Percentiles rank a stretch among this genome's conserved stretches.
phyloP scores from a whole-genome alignment of 1,139 yeast species.

The Magnusiomyces clavatus region DNA sequence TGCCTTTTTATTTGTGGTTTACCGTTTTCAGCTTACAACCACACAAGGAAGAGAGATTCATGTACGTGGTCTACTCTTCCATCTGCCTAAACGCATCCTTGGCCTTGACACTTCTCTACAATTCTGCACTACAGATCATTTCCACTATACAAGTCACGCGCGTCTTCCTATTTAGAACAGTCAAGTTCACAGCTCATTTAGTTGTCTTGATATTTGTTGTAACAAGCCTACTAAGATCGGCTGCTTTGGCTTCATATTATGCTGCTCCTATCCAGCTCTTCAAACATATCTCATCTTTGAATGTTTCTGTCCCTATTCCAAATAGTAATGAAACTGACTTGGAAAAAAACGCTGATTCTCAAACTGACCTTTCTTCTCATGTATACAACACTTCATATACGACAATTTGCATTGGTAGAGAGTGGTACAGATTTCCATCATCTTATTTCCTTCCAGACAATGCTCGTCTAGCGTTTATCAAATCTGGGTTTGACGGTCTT shows the following conservation, averaged over 20 bases:
- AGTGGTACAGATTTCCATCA: slow-evolving; percentile 90
- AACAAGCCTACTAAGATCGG: slow-evolving; percentile 26
- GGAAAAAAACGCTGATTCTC: background rate
- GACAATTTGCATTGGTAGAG: slow-evolving; percentile 81
- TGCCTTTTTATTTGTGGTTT: slow-evolving; percentile 57
- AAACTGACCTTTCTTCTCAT: slow-evolving; percentile 14
- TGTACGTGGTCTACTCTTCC: slow-evolving; percentile 77
- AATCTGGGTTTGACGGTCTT: slow-evolving; percentile 77
- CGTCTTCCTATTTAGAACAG: too few species aligned
- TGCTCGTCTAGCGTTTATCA: slow-evolving; percentile 54
- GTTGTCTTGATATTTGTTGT: too few species aligned
- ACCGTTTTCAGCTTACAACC: slow-evolving; percentile 64
- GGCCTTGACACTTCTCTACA: slow-evolving; percentile 38
- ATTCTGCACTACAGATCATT: too few species aligned
- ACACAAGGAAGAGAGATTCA: slow-evolving; percentile 88
- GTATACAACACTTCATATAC: slow-evolving; percentile 31
- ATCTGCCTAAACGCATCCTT: slow-evolving; percentile 47
- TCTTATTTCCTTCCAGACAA: slow-evolving; percentile 65
- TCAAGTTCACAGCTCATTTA: too few species aligned
- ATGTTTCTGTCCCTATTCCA: background rate
- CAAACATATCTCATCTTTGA: slow-evolving; percentile 9
- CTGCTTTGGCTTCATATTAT: slow-evolving; percentile 30
- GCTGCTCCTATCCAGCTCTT: slow-evolving; percentile 33
- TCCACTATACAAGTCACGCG: too few species aligned
- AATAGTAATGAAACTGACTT: background rate